Evolutionary conservation across 257 asterid species (phyloP), one percentile per base, ranked within the genome.

Genomic region (Gentiana straminea): DNA sequence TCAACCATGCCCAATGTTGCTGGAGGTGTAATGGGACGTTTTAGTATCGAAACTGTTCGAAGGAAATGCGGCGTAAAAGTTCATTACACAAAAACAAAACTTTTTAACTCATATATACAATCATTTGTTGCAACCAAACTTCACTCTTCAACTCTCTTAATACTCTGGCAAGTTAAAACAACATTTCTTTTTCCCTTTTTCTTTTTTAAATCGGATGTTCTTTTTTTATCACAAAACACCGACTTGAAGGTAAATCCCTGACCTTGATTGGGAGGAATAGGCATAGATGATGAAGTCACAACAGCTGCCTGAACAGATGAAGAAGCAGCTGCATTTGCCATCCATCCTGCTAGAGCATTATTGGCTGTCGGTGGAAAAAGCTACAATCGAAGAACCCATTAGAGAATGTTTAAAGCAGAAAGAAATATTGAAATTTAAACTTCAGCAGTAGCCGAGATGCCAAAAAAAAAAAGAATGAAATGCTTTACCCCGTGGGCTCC

Each of bases 1-100:
- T 92, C 98, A 59, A 78, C 84, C 94, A 88, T 83, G 49, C 97
- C 99, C 68, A 88, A 75, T 2, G 94, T 83, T 7, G 86, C 85
- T 8, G 99, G 96, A 69, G 99, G 99, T 34, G 97, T 85, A 58
- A 91, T 71, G 9, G 98, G 95, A 53, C 99, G 94, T 82, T 92
- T 92, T 80, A 88, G 71, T 44, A 85, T 65, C 41, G 93, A 72
- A 72, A 76, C 99, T 88, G 87, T 72, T 63, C 43, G 39, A 64
- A 55, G 64, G 57, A 50, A 50, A 10, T 6, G 57, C 41, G 51
- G 8, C 46, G 9, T 7, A 41, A 41, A 41, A 60, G 41, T 6
- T 39, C 15, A 4, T 11, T 50, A 34, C 55, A 61, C 33, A 61
- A 51, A 12, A 33, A 15, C 15, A 45, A 51, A 13, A 24, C 24